Evolutionary conservation across 352 stramenopile genomes (phyloP), one percentile per base, ranked within the genome.

Genomic region (Poterioochromonas sp.): DNA sequence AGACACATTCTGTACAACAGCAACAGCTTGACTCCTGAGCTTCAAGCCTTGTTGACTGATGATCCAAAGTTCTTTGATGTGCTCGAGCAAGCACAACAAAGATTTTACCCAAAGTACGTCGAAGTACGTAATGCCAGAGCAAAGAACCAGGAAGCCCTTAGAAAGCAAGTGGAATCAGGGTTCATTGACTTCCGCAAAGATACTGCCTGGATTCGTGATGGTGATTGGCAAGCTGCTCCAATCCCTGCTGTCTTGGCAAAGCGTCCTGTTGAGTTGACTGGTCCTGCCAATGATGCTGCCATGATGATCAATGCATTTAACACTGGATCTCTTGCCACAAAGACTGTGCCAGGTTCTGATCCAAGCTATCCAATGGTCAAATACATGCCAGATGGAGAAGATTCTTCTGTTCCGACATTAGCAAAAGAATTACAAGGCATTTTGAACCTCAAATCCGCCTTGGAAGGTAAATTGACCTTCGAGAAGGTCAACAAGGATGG

Each of bases 221-320:
- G 85, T 54, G 85, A 89, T 44, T 93, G 88, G 88, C 83, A 86
- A 54, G 88, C 90, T 39, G 87, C 87, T 58, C 82, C 85, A 22
- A 91, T 93, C 79, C 87, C 87, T 0, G 80, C 79, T 32, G 86
- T 91, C 77, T 68, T 93, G 41, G 81, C 85, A 35, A 88, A 93
- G 82, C 87, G 88, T 51, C 86, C 87, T 54, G 88, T 93, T 44
- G 88, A 93, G 81, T 91, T 93, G 81, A 93, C 88, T 41, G 88
- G 88, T 51, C 88, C 88, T 20, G 87, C 65, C 39, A 88, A 93
- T 37, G 89, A 95, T 85, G 88, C 91, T 44, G 95, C 96, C 86
- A 97, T 97, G 92, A 90, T 97, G 5, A 97, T 97, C 79, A 97
- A 97, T 83, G 92, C 91, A 26, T 84, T 97, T 70, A 97, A 97